Conservation (phyloP, 805 yeast genomes). For the Spathaspora arborariae region DNA sequence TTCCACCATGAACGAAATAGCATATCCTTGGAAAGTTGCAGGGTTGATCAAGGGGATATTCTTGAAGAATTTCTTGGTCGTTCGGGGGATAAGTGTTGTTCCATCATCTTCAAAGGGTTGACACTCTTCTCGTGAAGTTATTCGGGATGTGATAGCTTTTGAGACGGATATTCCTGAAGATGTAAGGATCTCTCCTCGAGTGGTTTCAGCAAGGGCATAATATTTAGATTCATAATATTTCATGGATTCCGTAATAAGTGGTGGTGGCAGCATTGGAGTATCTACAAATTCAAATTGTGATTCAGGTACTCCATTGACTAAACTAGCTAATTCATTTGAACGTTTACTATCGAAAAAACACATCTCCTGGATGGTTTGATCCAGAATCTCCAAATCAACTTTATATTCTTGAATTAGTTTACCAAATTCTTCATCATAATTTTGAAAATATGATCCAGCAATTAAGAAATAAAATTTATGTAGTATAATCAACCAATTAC, state of each 20-base stretch:
- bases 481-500: conserved; percentile 54
- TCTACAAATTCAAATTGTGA: conserved; percentile 8
- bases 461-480: conserved; percentile 78
- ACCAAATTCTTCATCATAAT: conserved; percentile 32
- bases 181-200: conserved; percentile 29
- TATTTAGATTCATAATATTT: conserved; percentile 25
- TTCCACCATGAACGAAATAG: conserved; percentile 18
- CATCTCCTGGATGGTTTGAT: conserved; percentile 5
- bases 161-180: conserved; percentile 27
- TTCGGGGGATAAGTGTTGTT: conserved; percentile 24
- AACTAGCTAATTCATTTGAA: conserved; percentile 20
- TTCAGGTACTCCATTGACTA: conserved; percentile 15
- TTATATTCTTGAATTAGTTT: conserved; percentile 17
- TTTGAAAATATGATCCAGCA: conserved; percentile 69
- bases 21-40: conserved; percentile 11
- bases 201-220: conserved; percentile 33
- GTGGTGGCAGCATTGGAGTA: neutral
- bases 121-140: conserved; percentile 15
- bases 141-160: conserved; percentile 19
- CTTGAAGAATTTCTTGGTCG: conserved; percentile 29
- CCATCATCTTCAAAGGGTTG: conserved; percentile 28
- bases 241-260: conserved; percentile 9
- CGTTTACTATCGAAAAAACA: conserved; percentile 6
- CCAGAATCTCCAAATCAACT: conserved; percentile 4
- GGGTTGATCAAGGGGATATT: conserved; percentile 25